A percentile compares a stretch with the other conserved stretches of the same genome.
These are phyloP conservation scores for Colletotrichum sp. DNA, from an alignment of 2,329 filamentous ascomycete genomes.

Conservation along the genomic window DNA sequence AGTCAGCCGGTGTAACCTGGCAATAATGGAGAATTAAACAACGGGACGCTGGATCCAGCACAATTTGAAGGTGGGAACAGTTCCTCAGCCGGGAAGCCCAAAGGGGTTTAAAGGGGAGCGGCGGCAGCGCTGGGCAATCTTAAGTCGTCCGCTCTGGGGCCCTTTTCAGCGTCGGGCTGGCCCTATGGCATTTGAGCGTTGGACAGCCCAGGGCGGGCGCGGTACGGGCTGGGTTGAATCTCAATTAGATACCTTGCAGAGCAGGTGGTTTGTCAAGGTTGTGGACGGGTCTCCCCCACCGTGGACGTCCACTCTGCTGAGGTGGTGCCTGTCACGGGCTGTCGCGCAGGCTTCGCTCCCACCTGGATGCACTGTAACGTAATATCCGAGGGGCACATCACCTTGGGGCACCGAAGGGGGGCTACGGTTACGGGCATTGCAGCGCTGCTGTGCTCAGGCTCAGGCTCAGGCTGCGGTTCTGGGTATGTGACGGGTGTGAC, in stretches of 20 bases:
- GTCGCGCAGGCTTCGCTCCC: background rate
- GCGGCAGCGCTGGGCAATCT: background rate
- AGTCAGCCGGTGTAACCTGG: slow-evolving; percentile 16
- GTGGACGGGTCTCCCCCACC: background rate
- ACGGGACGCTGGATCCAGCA: slow-evolving; percentile 11
- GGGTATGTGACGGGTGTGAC: background rate
- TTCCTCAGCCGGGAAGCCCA: background rate
- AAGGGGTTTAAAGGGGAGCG: background rate
- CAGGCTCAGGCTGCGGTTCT: background rate
- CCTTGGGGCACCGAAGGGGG: background rate
- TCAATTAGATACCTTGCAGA: background rate
- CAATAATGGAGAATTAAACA: slow-evolving; percentile 3
- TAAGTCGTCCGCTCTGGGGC: background rate
- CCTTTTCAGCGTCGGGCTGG: background rate
- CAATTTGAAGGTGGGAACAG: background rate
- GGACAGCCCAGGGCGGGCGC: background rate
- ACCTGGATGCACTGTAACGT: slow-evolving; percentile 21
- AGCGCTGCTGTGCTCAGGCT: background rate
- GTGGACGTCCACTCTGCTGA: background rate
- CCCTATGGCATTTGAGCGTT: background rate
- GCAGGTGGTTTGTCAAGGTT: background rate
- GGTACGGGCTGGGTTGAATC: background rate
- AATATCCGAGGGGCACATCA: slow-evolving; percentile 14
- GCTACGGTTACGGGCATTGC: background rate
- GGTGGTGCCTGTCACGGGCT: slow-evolving; percentile 7